A percentile compares a stretch with the other conserved stretches of the same genome.
These are phyloP conservation scores for Cordyceps militaris DNA, from an alignment of 2,329 filamentous ascomycete species.

Conservation along the genomic window DNA sequence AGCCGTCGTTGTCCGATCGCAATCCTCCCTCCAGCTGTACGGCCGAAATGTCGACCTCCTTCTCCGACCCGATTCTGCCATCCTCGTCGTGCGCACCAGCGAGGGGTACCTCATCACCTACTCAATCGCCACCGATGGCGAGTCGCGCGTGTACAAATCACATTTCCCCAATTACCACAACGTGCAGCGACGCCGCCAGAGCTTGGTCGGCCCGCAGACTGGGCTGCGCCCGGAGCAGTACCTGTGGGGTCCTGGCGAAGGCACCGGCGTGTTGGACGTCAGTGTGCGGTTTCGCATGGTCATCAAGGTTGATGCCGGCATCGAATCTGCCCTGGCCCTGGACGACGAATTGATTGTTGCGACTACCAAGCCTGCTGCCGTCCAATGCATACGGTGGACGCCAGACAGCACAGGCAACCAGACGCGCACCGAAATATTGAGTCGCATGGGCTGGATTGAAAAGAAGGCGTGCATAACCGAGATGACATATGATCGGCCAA, in stretches of 20 bases:
- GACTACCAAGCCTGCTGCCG: constrained; percentile 83
- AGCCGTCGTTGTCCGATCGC: constrained; percentile 75
- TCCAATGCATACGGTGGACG: constrained; percentile 94
- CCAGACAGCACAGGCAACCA: constrained; percentile 75
- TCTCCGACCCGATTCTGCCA: constrained; percentile 83
- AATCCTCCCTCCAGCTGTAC: constrained; percentile 71
- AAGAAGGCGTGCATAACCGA: constrained; percentile 70
- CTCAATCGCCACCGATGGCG: constrained; percentile 76
- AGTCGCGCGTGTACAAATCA: constrained; percentile 77
- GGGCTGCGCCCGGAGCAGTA: constrained; percentile 53
- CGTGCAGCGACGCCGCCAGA: constrained; percentile 54
- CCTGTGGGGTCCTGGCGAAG: constrained; percentile 72
- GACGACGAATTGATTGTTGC: constrained; percentile 91
- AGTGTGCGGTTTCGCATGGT: constrained; percentile 94
- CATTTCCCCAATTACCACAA: constrained; percentile 65
- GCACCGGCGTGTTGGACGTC: constrained; percentile 73
- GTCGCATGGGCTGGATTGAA: constrained; percentile 76
- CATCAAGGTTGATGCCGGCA: constrained; percentile 95
- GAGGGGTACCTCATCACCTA: constrained; percentile 90
- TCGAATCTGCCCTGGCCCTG: constrained; percentile 76
- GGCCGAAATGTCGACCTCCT: constrained; percentile 79
- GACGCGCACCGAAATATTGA: constrained; percentile 84
- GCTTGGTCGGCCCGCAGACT: constrained; percentile 50
- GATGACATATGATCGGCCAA: constrained; percentile 91
- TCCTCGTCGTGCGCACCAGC: constrained; percentile 83